These are phyloP conservation scores for Eimeria falciformis DNA, from an alignment of 169 alveolate genomes.

Conservation along the genomic window DNA sequence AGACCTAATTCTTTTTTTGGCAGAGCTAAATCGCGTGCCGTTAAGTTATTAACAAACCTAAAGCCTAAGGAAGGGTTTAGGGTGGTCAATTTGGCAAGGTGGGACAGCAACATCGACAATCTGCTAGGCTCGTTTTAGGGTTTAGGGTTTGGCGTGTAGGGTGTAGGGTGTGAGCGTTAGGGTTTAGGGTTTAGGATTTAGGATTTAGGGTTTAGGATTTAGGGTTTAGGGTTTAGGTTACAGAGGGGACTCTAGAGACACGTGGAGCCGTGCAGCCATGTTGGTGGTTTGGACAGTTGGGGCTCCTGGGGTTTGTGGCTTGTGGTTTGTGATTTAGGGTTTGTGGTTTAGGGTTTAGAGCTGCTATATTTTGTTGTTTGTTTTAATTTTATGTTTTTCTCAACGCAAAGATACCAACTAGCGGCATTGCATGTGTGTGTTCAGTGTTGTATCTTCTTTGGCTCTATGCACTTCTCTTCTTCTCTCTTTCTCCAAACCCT, in stretches of 20 bases:
- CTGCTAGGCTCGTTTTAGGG: neutral
- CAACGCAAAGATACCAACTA: neutral
- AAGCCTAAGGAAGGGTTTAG: too few species aligned
- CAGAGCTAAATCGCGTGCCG: too few species aligned
- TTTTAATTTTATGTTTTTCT: neutral
- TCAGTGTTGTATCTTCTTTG: neutral
- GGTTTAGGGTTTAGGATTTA: constrained; percentile 28
- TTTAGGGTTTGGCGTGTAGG: neutral
- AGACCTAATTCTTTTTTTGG: too few species aligned
- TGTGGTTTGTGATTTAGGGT: neutral
- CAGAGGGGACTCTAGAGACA: neutral
- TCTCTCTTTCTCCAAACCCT: neutral
- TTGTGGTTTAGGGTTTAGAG: neutral
- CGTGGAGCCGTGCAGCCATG: neutral
- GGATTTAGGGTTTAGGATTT: neutral
- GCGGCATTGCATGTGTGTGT: neutral
- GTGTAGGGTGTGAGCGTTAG: constrained; percentile 52
- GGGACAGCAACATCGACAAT: neutral
- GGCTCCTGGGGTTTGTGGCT: neutral
- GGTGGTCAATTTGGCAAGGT: neutral
- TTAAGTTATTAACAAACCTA: too few species aligned
- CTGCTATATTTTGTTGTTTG: neutral
- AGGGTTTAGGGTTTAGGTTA: neutral
- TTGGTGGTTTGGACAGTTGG: neutral
- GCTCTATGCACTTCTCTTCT: neutral